Conservation (phyloP, 495 filamentous ascomycete species). For the Penicillium bialowiezense region DNA sequence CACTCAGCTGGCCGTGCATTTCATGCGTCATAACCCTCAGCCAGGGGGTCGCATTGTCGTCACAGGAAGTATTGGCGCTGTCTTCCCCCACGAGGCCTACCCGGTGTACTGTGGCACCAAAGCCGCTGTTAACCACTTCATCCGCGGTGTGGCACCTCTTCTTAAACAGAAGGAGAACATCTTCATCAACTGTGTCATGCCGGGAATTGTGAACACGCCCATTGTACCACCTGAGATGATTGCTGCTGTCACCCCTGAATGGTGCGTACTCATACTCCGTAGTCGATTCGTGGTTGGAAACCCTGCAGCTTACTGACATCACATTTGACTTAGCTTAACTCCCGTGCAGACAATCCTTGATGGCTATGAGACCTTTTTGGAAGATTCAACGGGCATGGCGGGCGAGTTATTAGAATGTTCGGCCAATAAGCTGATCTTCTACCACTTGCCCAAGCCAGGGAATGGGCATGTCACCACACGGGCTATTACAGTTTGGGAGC, state of each 20-base stretch:
- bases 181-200: slow-evolving; percentile 28
- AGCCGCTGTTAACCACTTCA: slow-evolving; percentile 27
- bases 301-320: slow-evolving; percentile 1
- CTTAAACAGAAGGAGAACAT: slow-evolving; percentile 30
- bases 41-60: slow-evolving; percentile 27
- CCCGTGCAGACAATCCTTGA: slow-evolving; percentile 24
- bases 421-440: slow-evolving; percentile 23
- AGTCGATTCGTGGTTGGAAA: not conserved
- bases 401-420: slow-evolving; percentile 30
- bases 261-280: slow-evolving; percentile 12
- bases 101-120: slow-evolving; percentile 32
- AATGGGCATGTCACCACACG: slow-evolving; percentile 27
- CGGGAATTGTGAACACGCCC: slow-evolving; percentile 25
- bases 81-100: slow-evolving; percentile 26
- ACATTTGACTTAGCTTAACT: slow-evolving; percentile 14
- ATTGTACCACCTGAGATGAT: slow-evolving; percentile 31
- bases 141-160: slow-evolving; percentile 23
- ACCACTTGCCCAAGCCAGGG: slow-evolving; percentile 17
- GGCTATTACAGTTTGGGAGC: slow-evolving; percentile 31
- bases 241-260: slow-evolving; percentile 23
- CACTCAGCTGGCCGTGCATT: slow-evolving; percentile 27
- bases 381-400: slow-evolving; percentile 26
- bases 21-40: slow-evolving; percentile 29
- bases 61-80: slow-evolving; percentile 23
- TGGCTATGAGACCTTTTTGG: slow-evolving; percentile 22